phyloP scores from a whole-genome alignment of 169 alveolate species.

The Eimeria falciformis region DNA sequence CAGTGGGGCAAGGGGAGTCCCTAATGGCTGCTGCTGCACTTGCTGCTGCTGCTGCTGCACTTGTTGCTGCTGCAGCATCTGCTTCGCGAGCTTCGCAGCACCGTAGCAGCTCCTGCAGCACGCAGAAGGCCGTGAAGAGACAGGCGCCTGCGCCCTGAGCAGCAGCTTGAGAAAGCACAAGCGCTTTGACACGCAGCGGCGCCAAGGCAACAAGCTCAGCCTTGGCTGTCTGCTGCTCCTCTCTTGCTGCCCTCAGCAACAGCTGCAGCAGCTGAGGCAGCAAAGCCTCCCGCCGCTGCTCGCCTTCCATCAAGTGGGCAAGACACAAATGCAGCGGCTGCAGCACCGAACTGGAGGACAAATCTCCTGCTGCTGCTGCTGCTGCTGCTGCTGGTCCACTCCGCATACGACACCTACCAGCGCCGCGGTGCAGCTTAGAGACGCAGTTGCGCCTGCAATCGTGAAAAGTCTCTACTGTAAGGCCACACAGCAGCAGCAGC shows the following conservation, averaged over 20 bases:
- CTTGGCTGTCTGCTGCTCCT: background rate
- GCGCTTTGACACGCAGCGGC: background rate
- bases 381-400: background rate
- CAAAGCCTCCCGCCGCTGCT: constrained; percentile 5
- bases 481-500: constrained; percentile 32
- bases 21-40: background rate
- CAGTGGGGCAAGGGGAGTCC: background rate
- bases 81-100: no score
- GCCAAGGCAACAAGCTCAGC: background rate
- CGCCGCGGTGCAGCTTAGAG: background rate
- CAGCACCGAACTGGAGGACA: background rate
- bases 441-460: background rate
- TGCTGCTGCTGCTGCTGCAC: background rate
- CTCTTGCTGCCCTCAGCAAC: background rate
- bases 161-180: background rate
- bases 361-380: background rate
- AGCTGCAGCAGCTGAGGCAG: background rate
- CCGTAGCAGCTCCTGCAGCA: constrained; percentile 11
- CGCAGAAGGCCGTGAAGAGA: background rate
- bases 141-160: background rate
- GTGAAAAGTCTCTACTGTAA: background rate
- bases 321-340: background rate
- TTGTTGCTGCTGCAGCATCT: no score
- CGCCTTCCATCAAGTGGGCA: background rate
- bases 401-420: background rate